These are phyloP conservation scores for Diaporthe eres DNA, from an alignment of 2,329 filamentous ascomycete species.

Conservation along the genomic window DNA sequence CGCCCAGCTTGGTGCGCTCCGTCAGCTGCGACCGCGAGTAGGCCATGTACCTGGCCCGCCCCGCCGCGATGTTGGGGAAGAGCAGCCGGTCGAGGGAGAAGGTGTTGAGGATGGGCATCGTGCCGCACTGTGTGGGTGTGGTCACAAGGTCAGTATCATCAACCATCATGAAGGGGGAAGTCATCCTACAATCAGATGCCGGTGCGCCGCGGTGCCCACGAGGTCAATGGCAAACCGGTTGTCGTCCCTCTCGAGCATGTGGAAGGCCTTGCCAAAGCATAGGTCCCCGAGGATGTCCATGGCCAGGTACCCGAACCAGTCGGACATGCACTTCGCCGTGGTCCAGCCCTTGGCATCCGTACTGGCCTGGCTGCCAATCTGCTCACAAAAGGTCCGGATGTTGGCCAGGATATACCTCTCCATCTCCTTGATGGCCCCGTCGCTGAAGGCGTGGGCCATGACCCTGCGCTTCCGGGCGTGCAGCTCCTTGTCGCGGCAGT, in stretches of 20 bases:
- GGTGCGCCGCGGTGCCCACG: conserved; percentile 76
- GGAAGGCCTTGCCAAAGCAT: conserved; percentile 73
- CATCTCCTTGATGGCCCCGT: conserved; percentile 76
- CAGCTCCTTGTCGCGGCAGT: conserved; percentile 75
- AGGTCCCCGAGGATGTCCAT: conserved; percentile 75
- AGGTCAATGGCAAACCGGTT: conserved; percentile 78
- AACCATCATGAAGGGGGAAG: neutral
- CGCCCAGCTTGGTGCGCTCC: conserved; percentile 76
- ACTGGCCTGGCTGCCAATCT: conserved; percentile 60
- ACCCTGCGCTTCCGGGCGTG: conserved; percentile 81
- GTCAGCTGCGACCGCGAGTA: conserved; percentile 78
- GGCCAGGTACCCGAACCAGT: conserved; percentile 74
- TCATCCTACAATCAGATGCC: conserved; percentile 75
- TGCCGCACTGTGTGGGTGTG: conserved; percentile 68
- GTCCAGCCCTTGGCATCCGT: conserved; percentile 70
- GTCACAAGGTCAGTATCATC: conserved; percentile 40
- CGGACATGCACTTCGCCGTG: conserved; percentile 71
- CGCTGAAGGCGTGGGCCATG: conserved; percentile 79
- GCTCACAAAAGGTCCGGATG: conserved; percentile 75
- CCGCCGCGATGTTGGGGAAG: conserved; percentile 76
- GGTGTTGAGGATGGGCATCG: conserved; percentile 77
- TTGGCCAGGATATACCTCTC: conserved; percentile 77
- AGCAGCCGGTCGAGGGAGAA: conserved; percentile 77
- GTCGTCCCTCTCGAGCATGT: conserved; percentile 70
- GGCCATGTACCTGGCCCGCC: conserved; percentile 78